Percentiles rank a stretch among this genome's conserved stretches.
Conservation (phyloP, 768 basidiomycete species). For the Pisolithus microcarpus region DNA sequence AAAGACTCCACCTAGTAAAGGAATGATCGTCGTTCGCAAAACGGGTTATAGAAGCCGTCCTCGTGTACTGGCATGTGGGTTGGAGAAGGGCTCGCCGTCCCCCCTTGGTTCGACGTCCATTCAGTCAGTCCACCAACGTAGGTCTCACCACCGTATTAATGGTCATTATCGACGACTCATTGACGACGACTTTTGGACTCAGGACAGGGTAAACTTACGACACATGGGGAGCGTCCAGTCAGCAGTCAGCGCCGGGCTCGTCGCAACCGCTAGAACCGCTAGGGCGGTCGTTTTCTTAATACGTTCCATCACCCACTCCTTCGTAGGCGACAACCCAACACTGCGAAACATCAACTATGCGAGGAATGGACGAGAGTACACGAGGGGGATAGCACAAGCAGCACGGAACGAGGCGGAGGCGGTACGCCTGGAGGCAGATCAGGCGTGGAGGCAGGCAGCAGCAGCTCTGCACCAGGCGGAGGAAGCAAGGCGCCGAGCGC, state of each 20-base stretch:
- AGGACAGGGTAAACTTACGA: background rate
- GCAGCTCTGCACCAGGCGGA: background rate
- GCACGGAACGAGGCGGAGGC: constrained; percentile 1
- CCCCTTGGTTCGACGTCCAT: too few species aligned
- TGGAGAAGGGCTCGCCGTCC: too few species aligned
- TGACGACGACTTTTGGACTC: background rate
- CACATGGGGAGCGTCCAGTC: background rate
- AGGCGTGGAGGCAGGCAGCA: background rate
- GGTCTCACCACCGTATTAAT: too few species aligned
- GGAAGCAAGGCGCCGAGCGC: background rate
- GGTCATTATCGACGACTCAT: too few species aligned
- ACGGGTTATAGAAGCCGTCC: too few species aligned
- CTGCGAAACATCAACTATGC: background rate
- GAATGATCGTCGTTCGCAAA: too few species aligned
- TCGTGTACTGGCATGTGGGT: too few species aligned
- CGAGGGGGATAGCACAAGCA: background rate
- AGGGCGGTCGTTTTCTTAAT: background rate
- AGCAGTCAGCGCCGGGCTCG: background rate
- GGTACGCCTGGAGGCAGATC: background rate
- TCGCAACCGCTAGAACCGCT: background rate
- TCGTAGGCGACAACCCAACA: background rate
- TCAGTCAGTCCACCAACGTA: too few species aligned
- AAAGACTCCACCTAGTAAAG: too few species aligned
- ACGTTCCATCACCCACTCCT: background rate
- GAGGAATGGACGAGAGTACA: background rate